phyloP scores from a whole-genome alignment of 129 eudicot genomes.

The Flaveria sonorensis region DNA sequence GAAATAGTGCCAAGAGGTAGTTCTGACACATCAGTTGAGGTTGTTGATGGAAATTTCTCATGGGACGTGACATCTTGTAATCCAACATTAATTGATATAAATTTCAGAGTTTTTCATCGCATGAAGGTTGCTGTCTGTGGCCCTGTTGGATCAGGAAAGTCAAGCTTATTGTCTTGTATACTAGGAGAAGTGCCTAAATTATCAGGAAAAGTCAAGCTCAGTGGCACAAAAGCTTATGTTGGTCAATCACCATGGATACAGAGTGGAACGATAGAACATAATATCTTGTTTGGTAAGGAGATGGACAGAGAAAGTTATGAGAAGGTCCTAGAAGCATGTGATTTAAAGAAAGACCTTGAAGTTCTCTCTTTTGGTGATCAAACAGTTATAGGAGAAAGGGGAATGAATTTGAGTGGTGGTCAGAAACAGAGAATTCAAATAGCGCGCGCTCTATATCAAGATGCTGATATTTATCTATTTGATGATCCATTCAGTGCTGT shows the following conservation, averaged over 20 bases:
- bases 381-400: slow-evolving; percentile 45
- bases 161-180: slow-evolving; percentile 39
- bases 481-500: slow-evolving; percentile 60
- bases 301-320: slow-evolving; percentile 41
- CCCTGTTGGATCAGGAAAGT: slow-evolving; percentile 65
- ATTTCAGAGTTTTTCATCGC: slow-evolving; percentile 51
- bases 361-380: slow-evolving; percentile 45
- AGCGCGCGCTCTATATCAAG: slow-evolving; percentile 53
- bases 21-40: slow-evolving; percentile 54
- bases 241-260: slow-evolving; percentile 58
- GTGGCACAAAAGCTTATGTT: slow-evolving; percentile 50
- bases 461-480: slow-evolving; percentile 47
- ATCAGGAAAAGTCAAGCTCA: slow-evolving; percentile 35
- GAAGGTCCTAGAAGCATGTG: slow-evolving; percentile 39
- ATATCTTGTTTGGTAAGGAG: slow-evolving; percentile 47
- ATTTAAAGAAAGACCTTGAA: slow-evolving; percentile 50
- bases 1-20: slow-evolving; percentile 50
- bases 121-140: slow-evolving; percentile 87
- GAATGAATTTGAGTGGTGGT: slow-evolving; percentile 50
- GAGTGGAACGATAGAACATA: slow-evolving; percentile 46
- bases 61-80: slow-evolving; percentile 55
- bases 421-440: slow-evolving; percentile 55
- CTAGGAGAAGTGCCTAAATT: slow-evolving; percentile 41
- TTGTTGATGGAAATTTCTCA: slow-evolving; percentile 59
- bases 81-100: slow-evolving; percentile 59